Percentiles rank a stretch among this genome's conserved stretches.
phyloP scores from a whole-genome alignment of 495 filamentous ascomycete species.

The Trichoderma gamsii region DNA sequence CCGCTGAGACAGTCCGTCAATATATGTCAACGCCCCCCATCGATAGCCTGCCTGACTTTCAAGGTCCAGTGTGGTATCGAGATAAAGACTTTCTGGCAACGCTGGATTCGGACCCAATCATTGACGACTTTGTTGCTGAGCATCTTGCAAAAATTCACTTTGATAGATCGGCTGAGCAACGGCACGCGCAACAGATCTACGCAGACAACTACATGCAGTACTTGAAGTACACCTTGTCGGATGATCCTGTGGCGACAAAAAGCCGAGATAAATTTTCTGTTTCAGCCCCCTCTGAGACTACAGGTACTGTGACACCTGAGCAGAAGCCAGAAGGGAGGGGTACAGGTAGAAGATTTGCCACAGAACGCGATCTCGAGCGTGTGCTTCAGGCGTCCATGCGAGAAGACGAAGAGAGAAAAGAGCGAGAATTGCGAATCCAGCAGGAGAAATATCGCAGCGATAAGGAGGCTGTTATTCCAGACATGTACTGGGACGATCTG shows the following conservation, averaged over 20 bases:
- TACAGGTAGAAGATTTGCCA: conserved; percentile 49
- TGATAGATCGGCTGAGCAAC: conserved; percentile 26
- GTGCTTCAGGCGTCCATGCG: conserved; percentile 71
- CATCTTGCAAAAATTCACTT: conserved; percentile 25
- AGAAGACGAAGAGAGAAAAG: conserved; percentile 66
- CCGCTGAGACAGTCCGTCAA: conserved; percentile 38
- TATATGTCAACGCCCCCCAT: conserved; percentile 45
- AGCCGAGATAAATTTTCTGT: conserved; percentile 38
- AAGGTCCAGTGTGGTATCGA: conserved; percentile 34
- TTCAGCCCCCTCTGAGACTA: conserved; percentile 22
- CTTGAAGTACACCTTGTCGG: conserved; percentile 45
- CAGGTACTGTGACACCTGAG: conserved; percentile 36
- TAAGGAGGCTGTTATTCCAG: conserved; percentile 79
- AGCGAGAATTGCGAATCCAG: conserved; percentile 59
- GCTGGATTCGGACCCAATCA: conserved; percentile 24
- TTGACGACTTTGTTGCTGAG: conserved; percentile 31
- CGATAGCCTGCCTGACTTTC: conserved; percentile 38
- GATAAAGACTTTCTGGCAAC: conserved; percentile 32
- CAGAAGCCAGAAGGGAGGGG: conserved; percentile 57
- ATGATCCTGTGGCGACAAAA: conserved; percentile 43
- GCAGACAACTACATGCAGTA: conserved; percentile 40
- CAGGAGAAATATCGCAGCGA: conserved; percentile 69
- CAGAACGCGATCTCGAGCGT: conserved; percentile 69
- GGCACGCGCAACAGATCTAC: conserved; percentile 28
- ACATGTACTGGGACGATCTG: conserved; percentile 56